A percentile compares a stretch with the other conserved stretches of the same genome.
Evolutionary conservation across 2,329 filamentous ascomycete species (phyloP).

Genomic region (Juglanconis juglandina): DNA sequence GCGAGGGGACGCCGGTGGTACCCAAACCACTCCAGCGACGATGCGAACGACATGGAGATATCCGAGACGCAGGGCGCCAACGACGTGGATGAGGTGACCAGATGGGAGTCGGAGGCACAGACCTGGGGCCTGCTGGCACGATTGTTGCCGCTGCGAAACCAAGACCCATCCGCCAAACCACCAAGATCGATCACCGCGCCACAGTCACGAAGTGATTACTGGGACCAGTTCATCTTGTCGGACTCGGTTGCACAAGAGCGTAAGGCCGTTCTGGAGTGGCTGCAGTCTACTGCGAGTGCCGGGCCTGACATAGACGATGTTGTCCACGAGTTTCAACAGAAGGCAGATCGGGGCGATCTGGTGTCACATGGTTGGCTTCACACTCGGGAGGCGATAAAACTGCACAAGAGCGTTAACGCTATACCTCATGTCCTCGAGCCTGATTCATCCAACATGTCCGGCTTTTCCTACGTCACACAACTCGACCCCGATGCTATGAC

Average conservation of each 20-base stretch:
- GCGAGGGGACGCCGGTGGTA: constrained; percentile 29
- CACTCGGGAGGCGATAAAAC: constrained; percentile 85
- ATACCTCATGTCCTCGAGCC: constrained; percentile 65
- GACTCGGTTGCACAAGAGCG: constrained; percentile 75
- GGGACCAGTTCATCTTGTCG: constrained; percentile 69
- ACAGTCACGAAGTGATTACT: constrained; percentile 40
- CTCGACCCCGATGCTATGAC: constrained; percentile 88
- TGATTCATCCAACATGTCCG: constrained; percentile 52
- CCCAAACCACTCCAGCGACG: constrained; percentile 30
- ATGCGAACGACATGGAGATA: constrained; percentile 53
- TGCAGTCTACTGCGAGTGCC: constrained; percentile 72
- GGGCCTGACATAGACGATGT: constrained; percentile 71
- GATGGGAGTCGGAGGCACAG: constrained; percentile 78
- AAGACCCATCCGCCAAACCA: constrained; percentile 29
- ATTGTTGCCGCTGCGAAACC: constrained; percentile 69
- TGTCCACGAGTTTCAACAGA: constrained; percentile 70
- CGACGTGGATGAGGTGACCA: constrained; percentile 46
- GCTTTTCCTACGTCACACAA: constrained; percentile 70
- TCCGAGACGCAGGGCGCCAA: constrained; percentile 45
- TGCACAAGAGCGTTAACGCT: constrained; percentile 74
- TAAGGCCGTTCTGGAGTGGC: constrained; percentile 77
- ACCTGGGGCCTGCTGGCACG: constrained; percentile 85
- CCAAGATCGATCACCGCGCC: constrained; percentile 22
- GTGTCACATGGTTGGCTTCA: constrained; percentile 90
- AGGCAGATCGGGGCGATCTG: constrained; percentile 74